Base-by-base conservation (phyloP, 495 filamentous ascomycete species). In the Melanomma pulvis-pyrius region DNA sequence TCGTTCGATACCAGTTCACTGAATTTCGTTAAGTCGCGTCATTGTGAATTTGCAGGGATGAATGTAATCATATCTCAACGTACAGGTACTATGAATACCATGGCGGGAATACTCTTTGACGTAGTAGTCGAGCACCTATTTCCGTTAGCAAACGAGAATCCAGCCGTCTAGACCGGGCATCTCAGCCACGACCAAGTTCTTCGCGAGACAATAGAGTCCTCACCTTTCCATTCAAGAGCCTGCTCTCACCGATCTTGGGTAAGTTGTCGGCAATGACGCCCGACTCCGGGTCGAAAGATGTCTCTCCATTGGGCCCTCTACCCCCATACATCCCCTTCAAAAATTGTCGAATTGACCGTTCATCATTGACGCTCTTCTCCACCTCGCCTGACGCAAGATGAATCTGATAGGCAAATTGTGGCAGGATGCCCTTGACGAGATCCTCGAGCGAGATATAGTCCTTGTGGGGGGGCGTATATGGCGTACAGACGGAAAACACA, bases 1-100 rank as follows among this genome's bases (percentile, higher is more conserved):
- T 75, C 1, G 85, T 89, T 17, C 89, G 83, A 75, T 98, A 97
- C 92, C 92, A 97, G 70, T 92, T 88, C 55, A 87, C 86, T 87
- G 49, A 46, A 47, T 22, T 26, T 19, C 29, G 59, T 69, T 29
- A n/a, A 70, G 65, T 56, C 36, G 22, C 30, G 65, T 48, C 44
- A 59, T 44, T 25, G 29, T 36, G 25, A 15, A 44, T 44, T 11
- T 44, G 39, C 8, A 15, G 39, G 13, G 15, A 9, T 25, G 19
- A 59, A 25, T 25, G 41, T 8, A 21, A 26, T n/a, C n/a, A n/a
- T 28, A 36, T 48, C 34, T n/a, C 13, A 3, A 74, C 81, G 73
- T 89, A 86, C 89, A 79, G 21, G 90, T 88, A 1, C 90, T 91
- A 67, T 87, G 83, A 58, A 97, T 71, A 0, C 92, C 93, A 65